A percentile compares a stretch with the other conserved stretches of the same genome.
These are phyloP conservation scores for Trichoderma virens DNA, from an alignment of 495 filamentous ascomycete genomes.

Conservation along the genomic window DNA sequence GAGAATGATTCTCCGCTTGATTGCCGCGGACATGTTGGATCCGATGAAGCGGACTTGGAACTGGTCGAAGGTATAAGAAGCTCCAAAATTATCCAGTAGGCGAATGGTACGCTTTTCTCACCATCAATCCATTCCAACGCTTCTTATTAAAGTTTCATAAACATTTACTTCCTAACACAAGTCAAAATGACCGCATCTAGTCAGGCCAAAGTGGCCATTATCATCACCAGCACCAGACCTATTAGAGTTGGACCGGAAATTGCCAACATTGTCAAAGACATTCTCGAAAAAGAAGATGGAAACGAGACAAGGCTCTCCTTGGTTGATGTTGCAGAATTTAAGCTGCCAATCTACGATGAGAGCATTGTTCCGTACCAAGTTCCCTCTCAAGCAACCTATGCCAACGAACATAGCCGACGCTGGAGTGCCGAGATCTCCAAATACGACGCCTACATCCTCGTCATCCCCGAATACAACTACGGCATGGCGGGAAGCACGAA, in stretches of 20 bases:
- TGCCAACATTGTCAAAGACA: slow-evolving; percentile 10
- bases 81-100: background rate
- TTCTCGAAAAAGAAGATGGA: background rate
- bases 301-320: background rate
- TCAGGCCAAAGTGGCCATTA: slow-evolving; percentile 12
- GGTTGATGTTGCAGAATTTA: slow-evolving; percentile 44
- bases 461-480: slow-evolving; percentile 42
- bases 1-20: background rate
- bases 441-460: slow-evolving; percentile 49
- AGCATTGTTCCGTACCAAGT: slow-evolving; percentile 41
- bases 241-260: slow-evolving; percentile 14
- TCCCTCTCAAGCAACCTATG: slow-evolving; percentile 33
- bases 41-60: background rate
- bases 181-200: background rate
- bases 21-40: background rate
- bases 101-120: no score
- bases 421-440: slow-evolving; percentile 43
- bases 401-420: slow-evolving; percentile 35
- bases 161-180: no score
- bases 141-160: no score
- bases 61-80: background rate
- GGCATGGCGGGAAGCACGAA: slow-evolving; percentile 45
- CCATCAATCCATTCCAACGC: no score
- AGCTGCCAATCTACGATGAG: slow-evolving; percentile 51
- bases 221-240: slow-evolving; percentile 14